These are phyloP conservation scores for Venustampulla echinocandica DNA, from an alignment of 495 filamentous ascomycete genomes.

Conservation along the genomic window DNA sequence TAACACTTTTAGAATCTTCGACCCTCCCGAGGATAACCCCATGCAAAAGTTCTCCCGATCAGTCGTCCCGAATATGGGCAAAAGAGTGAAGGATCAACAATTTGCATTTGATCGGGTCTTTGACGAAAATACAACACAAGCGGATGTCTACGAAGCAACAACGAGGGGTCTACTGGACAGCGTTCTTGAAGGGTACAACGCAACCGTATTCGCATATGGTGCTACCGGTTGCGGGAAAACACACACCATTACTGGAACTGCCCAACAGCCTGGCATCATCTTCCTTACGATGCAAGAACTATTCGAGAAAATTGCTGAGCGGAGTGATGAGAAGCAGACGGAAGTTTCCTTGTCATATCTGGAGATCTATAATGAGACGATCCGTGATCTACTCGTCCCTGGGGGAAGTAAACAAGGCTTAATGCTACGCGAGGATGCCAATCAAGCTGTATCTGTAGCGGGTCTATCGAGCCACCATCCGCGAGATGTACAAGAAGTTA, in stretches of 20 bases:
- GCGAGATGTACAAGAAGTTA: slow-evolving; percentile 78
- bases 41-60: slow-evolving; percentile 84
- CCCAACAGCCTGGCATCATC: slow-evolving; percentile 93
- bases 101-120: slow-evolving; percentile 97
- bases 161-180: slow-evolving; percentile 84
- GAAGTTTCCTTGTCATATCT: slow-evolving; percentile 92
- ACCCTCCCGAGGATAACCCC: slow-evolving; percentile 93
- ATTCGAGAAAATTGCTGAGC: slow-evolving; percentile 87
- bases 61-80: slow-evolving; percentile 68
- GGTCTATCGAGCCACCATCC: slow-evolving; percentile 90
- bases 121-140: slow-evolving; percentile 89
- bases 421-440: slow-evolving; percentile 90
- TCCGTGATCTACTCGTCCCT: slow-evolving; percentile 84
- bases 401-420: slow-evolving; percentile 78
- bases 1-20: slow-evolving; percentile 66
- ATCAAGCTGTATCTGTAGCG: slow-evolving; percentile 86
- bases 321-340: slow-evolving; percentile 74
- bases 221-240: slow-evolving; percentile 98
- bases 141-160: slow-evolving; percentile 92
- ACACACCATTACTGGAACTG: slow-evolving; percentile 93
- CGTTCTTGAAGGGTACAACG: slow-evolving; percentile 96
- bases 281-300: slow-evolving; percentile 98
- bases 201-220: slow-evolving; percentile 97
- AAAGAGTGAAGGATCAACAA: slow-evolving; percentile 94
- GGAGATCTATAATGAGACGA: slow-evolving; percentile 99